Conservation (phyloP, 208 protist species). For the Leishmania lainsoni region DNA sequence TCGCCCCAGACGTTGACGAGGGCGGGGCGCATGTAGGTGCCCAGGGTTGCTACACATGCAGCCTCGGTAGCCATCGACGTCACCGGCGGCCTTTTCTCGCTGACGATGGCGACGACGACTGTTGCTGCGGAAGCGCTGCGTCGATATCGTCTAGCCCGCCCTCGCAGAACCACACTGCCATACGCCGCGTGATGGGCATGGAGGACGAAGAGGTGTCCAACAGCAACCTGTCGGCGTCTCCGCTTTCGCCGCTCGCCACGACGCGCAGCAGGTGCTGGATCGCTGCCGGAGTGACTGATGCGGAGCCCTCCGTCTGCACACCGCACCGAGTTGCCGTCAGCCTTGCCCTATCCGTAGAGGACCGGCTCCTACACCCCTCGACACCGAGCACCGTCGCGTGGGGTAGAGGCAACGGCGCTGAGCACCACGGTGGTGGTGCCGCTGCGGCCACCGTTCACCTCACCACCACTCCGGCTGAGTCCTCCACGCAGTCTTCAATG, state of each 20-base stretch:
- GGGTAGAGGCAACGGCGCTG: not conserved
- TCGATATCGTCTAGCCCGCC: constrained; percentile 31
- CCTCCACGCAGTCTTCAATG: constrained; percentile 3
- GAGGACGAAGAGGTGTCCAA: not conserved
- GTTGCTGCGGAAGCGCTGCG: not conserved
- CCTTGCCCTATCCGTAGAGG: constrained; percentile 15
- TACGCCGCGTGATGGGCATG: constrained; percentile 4
- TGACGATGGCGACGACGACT: not conserved
- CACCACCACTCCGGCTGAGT: not conserved
- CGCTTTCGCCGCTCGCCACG: not conserved
- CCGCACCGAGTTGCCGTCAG: constrained; percentile 9
- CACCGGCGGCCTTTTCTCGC: not conserved
- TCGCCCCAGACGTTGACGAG: not conserved
- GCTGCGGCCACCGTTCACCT: not conserved
- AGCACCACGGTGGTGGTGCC: not conserved
- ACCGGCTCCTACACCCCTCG: constrained; percentile 17
- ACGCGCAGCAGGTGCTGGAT: not conserved
- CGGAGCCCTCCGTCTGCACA: not conserved
- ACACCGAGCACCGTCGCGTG: constrained; percentile 26
- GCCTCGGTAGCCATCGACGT: not conserved
- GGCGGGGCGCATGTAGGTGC: no score
- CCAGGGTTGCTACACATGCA: not conserved
- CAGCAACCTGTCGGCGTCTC: not conserved
- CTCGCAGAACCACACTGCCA: constrained; percentile 22
- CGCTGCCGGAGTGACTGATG: not conserved